Evolutionary conservation across 495 filamentous ascomycete species (phyloP).

Genomic region (Xylaria cubensis): DNA sequence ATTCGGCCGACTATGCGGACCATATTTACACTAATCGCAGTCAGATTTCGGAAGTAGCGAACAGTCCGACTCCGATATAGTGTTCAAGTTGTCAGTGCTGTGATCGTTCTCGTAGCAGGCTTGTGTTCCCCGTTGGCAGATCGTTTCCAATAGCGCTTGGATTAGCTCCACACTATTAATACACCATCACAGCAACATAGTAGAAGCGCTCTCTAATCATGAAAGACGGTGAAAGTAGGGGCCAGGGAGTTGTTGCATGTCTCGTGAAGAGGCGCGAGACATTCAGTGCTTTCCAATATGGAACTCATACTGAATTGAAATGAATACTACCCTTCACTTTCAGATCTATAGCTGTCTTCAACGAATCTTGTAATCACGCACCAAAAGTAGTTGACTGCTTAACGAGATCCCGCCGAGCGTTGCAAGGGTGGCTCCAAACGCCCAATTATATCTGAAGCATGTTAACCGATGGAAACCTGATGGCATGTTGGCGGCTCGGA

Average conservation of each 20-base stretch:
- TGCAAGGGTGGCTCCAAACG: not conserved
- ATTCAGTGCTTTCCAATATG: not conserved
- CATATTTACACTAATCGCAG: not conserved
- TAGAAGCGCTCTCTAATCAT: not conserved
- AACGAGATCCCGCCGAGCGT: not conserved
- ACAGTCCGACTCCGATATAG: constrained; percentile 4
- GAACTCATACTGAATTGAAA: not conserved
- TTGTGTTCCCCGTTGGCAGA: not conserved
- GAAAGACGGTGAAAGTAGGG: not conserved
- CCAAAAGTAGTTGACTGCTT: not conserved
- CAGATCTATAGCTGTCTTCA: not conserved
- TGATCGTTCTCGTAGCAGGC: not conserved
- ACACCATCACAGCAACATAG: not conserved
- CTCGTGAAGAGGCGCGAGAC: not conserved
- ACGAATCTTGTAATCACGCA: not conserved
- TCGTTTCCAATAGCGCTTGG: not conserved
- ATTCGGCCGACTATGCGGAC: not conserved
- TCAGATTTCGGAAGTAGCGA: not conserved
- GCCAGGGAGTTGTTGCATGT: not conserved
- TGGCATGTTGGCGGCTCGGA: not conserved
- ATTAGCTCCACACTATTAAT: not conserved
- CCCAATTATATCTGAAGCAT: not conserved
- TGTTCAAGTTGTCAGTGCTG: not conserved
- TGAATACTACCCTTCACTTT: not conserved
- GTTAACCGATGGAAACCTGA: not conserved